A percentile compares a stretch with the other conserved stretches of the same genome.
These are phyloP conservation scores for Mimosa pudica DNA, from an alignment of 306 rosid genomes.

Conservation along the genomic window DNA sequence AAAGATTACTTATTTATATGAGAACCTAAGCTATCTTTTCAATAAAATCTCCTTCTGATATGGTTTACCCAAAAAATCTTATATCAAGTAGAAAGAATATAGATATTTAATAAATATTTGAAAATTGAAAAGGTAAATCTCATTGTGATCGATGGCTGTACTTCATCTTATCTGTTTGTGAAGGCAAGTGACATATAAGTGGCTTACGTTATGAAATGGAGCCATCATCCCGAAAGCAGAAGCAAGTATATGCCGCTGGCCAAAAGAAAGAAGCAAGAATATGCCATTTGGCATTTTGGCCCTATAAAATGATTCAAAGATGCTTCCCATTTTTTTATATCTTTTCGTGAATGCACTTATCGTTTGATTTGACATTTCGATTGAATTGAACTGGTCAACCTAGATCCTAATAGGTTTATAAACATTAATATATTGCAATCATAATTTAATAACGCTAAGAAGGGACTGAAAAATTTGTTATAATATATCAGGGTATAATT, in stretches of 20 bases:
- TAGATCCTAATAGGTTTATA: neutral
- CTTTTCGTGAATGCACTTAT: neutral
- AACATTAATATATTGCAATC: neutral
- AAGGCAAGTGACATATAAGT: neutral
- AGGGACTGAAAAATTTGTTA: too few species aligned
- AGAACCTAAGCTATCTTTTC: too few species aligned
- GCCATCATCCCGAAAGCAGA: neutral
- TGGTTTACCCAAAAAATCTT: too few species aligned
- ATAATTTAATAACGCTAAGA: too few species aligned
- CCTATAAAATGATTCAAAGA: neutral
- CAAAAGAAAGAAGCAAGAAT: neutral
- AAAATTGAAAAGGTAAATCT: too few species aligned
- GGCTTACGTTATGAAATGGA: neutral
- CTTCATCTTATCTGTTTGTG: neutral
- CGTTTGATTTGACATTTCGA: neutral
- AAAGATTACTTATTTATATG: too few species aligned
- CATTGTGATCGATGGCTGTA: too few species aligned
- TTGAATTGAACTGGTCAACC: neutral
- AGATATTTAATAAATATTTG: too few species aligned
- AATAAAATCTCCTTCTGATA: too few species aligned
- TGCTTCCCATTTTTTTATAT: neutral
- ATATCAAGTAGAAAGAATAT: too few species aligned
- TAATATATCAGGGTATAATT: too few species aligned
- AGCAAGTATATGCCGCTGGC: constrained; percentile 14
- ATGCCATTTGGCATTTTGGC: constrained; percentile 15